These are phyloP conservation scores for Magnaporthales sp. DNA, from an alignment of 2,329 filamentous ascomycete species.

Conservation along the genomic window DNA sequence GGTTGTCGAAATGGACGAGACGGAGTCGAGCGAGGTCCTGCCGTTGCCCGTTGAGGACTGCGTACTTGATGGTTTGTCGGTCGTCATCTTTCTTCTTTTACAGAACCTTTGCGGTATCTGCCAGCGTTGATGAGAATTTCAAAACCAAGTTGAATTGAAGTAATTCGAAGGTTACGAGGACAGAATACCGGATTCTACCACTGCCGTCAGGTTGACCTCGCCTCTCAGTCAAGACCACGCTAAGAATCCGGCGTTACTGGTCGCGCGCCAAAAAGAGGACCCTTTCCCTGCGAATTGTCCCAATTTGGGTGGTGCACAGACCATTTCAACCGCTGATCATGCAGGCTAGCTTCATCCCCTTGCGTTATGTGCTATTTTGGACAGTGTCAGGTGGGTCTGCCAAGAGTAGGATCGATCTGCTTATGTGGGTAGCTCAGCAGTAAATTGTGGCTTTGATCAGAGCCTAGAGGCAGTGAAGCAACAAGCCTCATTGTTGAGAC, in stretches of 20 bases:
- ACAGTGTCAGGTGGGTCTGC: background rate
- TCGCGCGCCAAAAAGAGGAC: background rate
- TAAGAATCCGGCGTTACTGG: background rate
- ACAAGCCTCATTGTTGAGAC: background rate
- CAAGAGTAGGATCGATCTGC: background rate
- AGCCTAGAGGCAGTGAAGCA: background rate
- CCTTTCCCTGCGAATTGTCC: background rate
- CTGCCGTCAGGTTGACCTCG: background rate
- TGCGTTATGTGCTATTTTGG: background rate
- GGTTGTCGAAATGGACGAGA: conserved; percentile 74
- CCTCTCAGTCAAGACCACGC: background rate
- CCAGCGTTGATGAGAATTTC: background rate
- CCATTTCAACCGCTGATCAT: background rate
- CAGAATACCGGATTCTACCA: background rate
- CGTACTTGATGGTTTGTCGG: background rate
- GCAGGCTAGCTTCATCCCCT: background rate
- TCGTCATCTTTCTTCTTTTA: background rate
- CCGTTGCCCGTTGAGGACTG: conserved; percentile 3
- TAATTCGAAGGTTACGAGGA: background rate
- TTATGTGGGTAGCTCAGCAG: too few species aligned
- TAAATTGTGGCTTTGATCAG: background rate
- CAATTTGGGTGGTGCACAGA: background rate
- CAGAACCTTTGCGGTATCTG: background rate
- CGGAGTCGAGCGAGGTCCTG: conserved; percentile 46
- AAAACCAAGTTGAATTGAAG: background rate